Evolutionary conservation across 192 early-diverging fungal species (phyloP).

Genomic region (Coemansia sp.): DNA sequence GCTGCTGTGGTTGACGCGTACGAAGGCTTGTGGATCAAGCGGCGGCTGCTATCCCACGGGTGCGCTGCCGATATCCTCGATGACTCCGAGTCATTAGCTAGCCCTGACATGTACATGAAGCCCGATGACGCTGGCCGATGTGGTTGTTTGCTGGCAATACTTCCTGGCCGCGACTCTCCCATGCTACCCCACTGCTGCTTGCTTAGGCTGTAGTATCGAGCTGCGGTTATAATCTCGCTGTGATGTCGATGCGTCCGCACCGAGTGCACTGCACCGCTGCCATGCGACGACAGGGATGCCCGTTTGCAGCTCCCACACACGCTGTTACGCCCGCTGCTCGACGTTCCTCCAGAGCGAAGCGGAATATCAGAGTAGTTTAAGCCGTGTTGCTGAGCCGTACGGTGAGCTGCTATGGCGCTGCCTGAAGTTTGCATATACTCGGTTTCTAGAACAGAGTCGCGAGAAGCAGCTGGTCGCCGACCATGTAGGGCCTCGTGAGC

Average conservation of each 20-base stretch:
- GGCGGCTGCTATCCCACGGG: conserved; percentile 15
- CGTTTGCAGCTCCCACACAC: background rate
- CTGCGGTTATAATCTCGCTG: background rate
- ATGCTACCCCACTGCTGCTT: background rate
- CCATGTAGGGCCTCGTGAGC: conserved; percentile 40
- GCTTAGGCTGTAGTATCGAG: conserved; percentile 1
- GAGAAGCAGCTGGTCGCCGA: conserved; percentile 4
- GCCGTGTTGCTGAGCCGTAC: background rate
- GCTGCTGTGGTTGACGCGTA: background rate
- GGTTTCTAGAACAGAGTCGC: background rate
- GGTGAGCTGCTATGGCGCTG: background rate
- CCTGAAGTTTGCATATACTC: background rate
- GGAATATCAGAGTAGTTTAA: background rate
- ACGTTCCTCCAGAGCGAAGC: background rate
- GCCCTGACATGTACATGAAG: background rate
- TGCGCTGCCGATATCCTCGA: background rate
- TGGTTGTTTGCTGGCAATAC: background rate
- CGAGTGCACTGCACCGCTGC: background rate
- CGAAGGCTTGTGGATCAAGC: conserved; percentile 8
- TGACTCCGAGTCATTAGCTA: conserved; percentile 4
- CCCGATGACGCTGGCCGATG: background rate
- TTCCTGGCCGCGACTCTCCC: conserved; percentile 1
- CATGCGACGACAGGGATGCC: background rate
- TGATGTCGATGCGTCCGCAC: conserved; percentile 4
- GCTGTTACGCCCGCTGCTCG: conserved; percentile 7